Evolutionary conservation across 495 filamentous ascomycete species (phyloP), one percentile per base, ranked within the genome.

Genomic region (Trichocladium uniseriatum): DNA sequence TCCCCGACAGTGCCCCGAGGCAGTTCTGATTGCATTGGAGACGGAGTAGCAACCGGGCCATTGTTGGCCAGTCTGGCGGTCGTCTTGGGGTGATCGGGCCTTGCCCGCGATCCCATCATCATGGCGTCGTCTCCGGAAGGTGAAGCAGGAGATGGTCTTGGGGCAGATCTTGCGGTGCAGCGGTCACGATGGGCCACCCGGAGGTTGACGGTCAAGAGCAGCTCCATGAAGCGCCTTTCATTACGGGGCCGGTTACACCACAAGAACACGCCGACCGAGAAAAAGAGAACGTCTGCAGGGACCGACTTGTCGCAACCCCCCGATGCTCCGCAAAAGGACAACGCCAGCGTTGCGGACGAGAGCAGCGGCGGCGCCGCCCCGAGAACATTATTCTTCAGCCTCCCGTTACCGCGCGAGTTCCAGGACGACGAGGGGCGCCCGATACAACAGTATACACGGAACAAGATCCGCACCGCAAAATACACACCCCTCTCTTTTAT

Each of bases 391-490:
- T 96, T 82, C 70, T 95, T 96, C 77, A 95, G 94, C 67, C 64
- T 82, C 11, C 83, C 89, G 15, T 71, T 97, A 47, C 88, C 92
- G 0, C 72, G 78, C 37, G 74, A 80, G n/a, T 79, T 84, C 53
- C 75, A 82, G 49, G 89, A 97, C 59, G 88, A 94, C 45, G 81
- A 94, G 16, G 90, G 89, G 15, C 77, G 79, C 39, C 84, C 89
- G 10, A 63, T 69, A 37, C 69, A 73, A 36, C 73, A 80, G 31
- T 99, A 82, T 65, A 77, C 83, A 32, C 75, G 92, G 49, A 99
- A 99, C 73, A 99, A 99, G 71, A 95, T 99, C 61, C 78, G 94
- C 32, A 99, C 94, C 3, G 85, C 94, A 43, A 97, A 96, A 65
- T 99, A 96, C 67, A 97, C 94, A 4, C 81, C 94, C 13, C 68